Base-by-base conservation (phyloP, 768 basidiomycete species). In the Polyporus arcularius region DNA sequence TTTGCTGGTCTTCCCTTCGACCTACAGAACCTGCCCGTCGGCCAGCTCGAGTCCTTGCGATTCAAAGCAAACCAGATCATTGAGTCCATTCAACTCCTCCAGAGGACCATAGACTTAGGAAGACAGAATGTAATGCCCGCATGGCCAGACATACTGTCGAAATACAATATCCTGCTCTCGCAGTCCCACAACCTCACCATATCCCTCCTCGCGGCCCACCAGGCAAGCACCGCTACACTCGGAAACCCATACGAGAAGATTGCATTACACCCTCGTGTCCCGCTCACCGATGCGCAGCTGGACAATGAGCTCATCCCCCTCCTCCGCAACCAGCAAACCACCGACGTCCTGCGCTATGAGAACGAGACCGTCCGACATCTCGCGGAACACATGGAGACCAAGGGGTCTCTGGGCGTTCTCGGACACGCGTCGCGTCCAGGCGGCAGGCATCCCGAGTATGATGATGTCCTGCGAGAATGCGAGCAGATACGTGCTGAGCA, bases 111-210 rank as follows among this genome's bases (percentile, higher is more conserved):
- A 65, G 86, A 90, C 55, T 78, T 76, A 7, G 82, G 81, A 12
- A 79, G 84, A 40, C 80, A 78, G 46, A 75, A 74, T 40, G 77
- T 70, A n/a, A 91, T 92, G 85, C 86, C 88, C 3, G 74, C 89
- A 8, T 94, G 92, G 92, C 92, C 92, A 3, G 92, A 94, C 68
- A 84, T 94, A 56, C 80, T 94, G 55, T 86, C 88, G 14, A 93
- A 92, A 77, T 94, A 93, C 82, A 92, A 87, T 66, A 81, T 91
- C 63, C 80, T 94, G 30, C 82, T 94, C 57, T 90, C 90, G 0
- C 92, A 94, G 68, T 90, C 90, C 0, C 89, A 90, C 69, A 88
- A 81, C 65, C 86, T 94, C 66, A 88, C 87, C 46, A 84, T 80
- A 53, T 82, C 85, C 0, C 80, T 92, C 43, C 75, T 82, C 16